Evolutionary conservation across 306 rosid species (phyloP).

Genomic region (Purshia tridentata): DNA sequence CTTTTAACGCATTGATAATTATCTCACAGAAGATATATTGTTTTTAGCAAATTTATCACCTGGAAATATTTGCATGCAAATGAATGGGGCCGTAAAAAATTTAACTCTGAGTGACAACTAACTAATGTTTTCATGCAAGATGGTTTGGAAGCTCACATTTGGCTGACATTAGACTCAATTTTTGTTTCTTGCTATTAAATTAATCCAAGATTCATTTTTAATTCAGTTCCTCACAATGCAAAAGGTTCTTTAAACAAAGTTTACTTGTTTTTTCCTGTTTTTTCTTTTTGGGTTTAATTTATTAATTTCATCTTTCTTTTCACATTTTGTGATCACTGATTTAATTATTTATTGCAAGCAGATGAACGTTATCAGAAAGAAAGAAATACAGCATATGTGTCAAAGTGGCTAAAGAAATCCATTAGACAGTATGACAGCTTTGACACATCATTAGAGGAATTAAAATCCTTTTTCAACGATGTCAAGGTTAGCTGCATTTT

Average conservation of each 20-base stretch:
- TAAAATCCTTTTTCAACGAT: conserved; percentile 63
- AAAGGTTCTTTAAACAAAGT: not conserved
- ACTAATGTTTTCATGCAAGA: not conserved
- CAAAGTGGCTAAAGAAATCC: conserved; percentile 89
- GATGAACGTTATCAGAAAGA: conserved; percentile 86
- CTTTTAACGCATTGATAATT: not conserved
- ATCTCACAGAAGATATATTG: not conserved
- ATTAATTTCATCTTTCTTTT: conserved; percentile 1
- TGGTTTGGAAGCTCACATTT: not conserved
- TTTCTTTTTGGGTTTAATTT: not conserved
- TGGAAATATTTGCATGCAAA: not conserved
- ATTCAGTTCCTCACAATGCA: not conserved
- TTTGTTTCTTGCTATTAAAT: not conserved
- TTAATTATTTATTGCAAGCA: conserved; percentile 41
- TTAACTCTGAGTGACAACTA: not conserved
- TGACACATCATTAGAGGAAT: conserved; percentile 52
- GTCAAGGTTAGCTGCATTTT: conserved; percentile 52
- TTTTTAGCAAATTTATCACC: no score
- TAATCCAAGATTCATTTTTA: not conserved
- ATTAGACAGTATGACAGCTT: conserved; percentile 56
- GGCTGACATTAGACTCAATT: not conserved
- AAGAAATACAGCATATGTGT: conserved; percentile 67
- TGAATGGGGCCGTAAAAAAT: no score
- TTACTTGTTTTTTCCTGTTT: not conserved
- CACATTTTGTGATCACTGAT: not conserved